Percentiles rank a stretch among this genome's conserved stretches.
These are phyloP conservation scores for Beauveria brongniartii DNA, from an alignment of 2,329 filamentous ascomycete species.

Conservation along the genomic window DNA sequence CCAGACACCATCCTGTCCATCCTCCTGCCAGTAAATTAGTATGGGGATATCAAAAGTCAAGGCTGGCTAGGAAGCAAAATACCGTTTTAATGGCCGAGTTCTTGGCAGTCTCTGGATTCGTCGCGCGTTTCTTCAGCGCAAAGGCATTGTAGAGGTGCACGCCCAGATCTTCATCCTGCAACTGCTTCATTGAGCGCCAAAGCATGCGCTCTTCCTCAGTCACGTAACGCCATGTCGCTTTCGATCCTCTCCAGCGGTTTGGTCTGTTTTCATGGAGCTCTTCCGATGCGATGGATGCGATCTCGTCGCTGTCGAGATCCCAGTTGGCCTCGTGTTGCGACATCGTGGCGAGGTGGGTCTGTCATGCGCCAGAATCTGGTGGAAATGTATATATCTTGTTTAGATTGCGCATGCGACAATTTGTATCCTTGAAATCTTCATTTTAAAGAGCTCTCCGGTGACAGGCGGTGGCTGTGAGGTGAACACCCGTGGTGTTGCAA, in stretches of 20 bases:
- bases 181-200: conserved; percentile 52
- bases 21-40: conserved; percentile 17
- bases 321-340: conserved; percentile 20
- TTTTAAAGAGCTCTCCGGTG: background rate
- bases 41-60: background rate
- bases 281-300: conserved; percentile 37
- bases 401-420: background rate
- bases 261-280: conserved; percentile 45
- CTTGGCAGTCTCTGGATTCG: conserved; percentile 19
- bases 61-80: conserved; percentile 4
- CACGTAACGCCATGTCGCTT: conserved; percentile 57
- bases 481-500: background rate
- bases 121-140: conserved; percentile 46
- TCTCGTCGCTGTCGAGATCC: conserved; percentile 39
- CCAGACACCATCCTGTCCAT: conserved; percentile 32
- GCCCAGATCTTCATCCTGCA: conserved; percentile 58
- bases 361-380: background rate
- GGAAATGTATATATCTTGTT: background rate
- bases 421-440: background rate
- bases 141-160: conserved; percentile 75
- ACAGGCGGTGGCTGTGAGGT: background rate
- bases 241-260: conserved; percentile 64
- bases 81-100: conserved; percentile 23
- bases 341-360: conserved; percentile 8
- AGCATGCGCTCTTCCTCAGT: conserved; percentile 57